A percentile compares a stretch with the other conserved stretches of the same genome.
Evolutionary conservation across 495 filamentous ascomycete genomes (phyloP).

Genomic region (Penicillium paradoxum): DNA sequence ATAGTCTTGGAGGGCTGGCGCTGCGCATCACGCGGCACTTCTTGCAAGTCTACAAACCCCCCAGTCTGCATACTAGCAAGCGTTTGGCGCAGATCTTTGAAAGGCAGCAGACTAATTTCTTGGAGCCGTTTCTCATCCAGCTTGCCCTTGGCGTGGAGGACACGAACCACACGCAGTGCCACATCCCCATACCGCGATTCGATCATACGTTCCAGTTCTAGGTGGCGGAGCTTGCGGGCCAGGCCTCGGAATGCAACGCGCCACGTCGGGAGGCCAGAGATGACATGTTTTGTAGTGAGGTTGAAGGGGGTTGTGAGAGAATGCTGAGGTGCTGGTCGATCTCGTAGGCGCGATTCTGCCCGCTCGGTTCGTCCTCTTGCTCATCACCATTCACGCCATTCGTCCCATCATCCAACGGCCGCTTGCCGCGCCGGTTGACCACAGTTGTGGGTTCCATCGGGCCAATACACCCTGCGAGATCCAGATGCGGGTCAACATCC

Average conservation of each 20-base stretch:
- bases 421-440: constrained; percentile 30
- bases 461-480: constrained; percentile 37
- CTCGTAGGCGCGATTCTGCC: constrained; percentile 40
- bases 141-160: constrained; percentile 80
- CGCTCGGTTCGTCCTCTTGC: constrained; percentile 26
- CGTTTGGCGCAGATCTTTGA: constrained; percentile 74
- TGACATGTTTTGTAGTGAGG: constrained; percentile 50
- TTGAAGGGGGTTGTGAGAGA: constrained; percentile 66
- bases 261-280: constrained; percentile 63
- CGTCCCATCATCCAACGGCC: constrained; percentile 23
- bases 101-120: constrained; percentile 66
- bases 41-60: constrained; percentile 83
- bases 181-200: constrained; percentile 67
- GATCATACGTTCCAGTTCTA: constrained; percentile 74
- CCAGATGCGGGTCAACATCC: constrained; percentile 38
- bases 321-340: constrained; percentile 75
- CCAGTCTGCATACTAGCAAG: constrained; percentile 75
- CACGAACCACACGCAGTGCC: constrained; percentile 71
- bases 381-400: constrained; percentile 35
- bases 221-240: constrained; percentile 58
- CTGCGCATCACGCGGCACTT: constrained; percentile 80
- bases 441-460: constrained; percentile 25
- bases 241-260: constrained; percentile 70
- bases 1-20: constrained; percentile 73
- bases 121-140: constrained; percentile 83